Evolutionary conservation across 2,329 filamentous ascomycete genomes (phyloP).

Genomic region (Fusarium nygamai): DNA sequence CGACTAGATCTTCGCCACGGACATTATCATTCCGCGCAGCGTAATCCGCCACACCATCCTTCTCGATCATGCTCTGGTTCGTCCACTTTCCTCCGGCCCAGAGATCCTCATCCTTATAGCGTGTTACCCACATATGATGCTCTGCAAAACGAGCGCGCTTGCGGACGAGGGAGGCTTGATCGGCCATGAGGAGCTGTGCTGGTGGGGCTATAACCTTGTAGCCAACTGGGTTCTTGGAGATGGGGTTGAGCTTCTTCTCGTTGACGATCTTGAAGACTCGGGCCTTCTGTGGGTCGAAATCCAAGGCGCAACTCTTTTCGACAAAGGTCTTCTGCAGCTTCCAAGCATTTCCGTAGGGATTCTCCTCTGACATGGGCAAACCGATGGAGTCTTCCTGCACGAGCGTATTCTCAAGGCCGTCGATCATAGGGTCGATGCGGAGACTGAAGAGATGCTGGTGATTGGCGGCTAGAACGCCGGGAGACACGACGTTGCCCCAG

Average conservation of each 20-base stretch:
- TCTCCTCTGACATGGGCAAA: slow-evolving; percentile 56
- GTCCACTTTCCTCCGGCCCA: slow-evolving; percentile 56
- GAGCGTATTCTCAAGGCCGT: slow-evolving; percentile 59
- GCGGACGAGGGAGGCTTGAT: slow-evolving; percentile 51
- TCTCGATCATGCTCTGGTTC: slow-evolving; percentile 50
- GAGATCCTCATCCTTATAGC: slow-evolving; percentile 55
- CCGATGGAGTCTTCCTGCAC: slow-evolving; percentile 51
- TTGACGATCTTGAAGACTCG: slow-evolving; percentile 61
- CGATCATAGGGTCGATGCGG: slow-evolving; percentile 71
- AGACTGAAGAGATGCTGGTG: slow-evolving; percentile 76
- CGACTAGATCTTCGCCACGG: slow-evolving; percentile 61
- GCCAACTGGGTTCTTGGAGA: slow-evolving; percentile 59
- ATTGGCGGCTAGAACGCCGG: slow-evolving; percentile 72
- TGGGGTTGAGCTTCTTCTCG: slow-evolving; percentile 53
- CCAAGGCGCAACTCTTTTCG: slow-evolving; percentile 57
- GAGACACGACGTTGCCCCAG: slow-evolving; percentile 70
- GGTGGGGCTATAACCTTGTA: slow-evolving; percentile 59
- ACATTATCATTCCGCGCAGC: slow-evolving; percentile 57
- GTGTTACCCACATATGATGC: slow-evolving; percentile 58
- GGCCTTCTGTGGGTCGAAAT: slow-evolving; percentile 64
- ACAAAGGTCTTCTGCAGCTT: slow-evolving; percentile 60
- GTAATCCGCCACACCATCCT: slow-evolving; percentile 52
- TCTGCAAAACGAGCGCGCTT: slow-evolving; percentile 53
- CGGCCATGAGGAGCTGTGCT: slow-evolving; percentile 58
- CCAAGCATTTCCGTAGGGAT: slow-evolving; percentile 71